Conservation (phyloP, 164 flowering plant genomes). For the Buxus sempervirens region DNA sequence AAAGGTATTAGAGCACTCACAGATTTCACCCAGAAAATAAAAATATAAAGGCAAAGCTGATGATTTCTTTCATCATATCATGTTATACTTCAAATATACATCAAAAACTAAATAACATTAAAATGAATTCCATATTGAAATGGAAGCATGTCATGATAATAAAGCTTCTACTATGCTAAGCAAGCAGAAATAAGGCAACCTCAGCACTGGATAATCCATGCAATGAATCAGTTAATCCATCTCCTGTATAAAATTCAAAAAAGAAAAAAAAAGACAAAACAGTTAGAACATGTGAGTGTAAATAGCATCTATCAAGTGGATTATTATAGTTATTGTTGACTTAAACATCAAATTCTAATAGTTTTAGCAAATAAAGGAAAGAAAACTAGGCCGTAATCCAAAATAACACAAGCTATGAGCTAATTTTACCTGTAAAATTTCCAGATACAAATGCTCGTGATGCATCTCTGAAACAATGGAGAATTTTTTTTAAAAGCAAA, state of each 20-base stretch:
- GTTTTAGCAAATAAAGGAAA: constrained; percentile 3
- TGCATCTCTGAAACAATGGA: constrained; percentile 58
- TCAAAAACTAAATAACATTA: neutral
- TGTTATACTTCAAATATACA: neutral
- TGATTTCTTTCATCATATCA: neutral
- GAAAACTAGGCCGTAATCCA: neutral
- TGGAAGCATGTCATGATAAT: neutral
- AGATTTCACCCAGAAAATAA: neutral
- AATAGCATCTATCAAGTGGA: too few relatives aligned
- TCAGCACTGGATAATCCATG: constrained; percentile 64
- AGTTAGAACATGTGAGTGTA: neutral
- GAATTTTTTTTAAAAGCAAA: constrained; percentile 5
- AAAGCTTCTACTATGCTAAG: neutral
- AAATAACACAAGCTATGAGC: neutral
- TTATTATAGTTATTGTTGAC: neutral
- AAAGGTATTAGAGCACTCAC: neutral
- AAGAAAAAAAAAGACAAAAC: neutral
- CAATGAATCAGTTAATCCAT: constrained; percentile 85
- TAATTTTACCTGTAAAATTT: constrained; percentile 69
- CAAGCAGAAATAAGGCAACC: constrained; percentile 35
- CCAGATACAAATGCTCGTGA: constrained; percentile 97
- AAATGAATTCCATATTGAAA: neutral
- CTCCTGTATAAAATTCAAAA: constrained; percentile 48
- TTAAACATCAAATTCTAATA: too few relatives aligned
- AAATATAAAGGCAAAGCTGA: neutral